Conservation (phyloP, 305 asterid species). For the Vinca major region DNA sequence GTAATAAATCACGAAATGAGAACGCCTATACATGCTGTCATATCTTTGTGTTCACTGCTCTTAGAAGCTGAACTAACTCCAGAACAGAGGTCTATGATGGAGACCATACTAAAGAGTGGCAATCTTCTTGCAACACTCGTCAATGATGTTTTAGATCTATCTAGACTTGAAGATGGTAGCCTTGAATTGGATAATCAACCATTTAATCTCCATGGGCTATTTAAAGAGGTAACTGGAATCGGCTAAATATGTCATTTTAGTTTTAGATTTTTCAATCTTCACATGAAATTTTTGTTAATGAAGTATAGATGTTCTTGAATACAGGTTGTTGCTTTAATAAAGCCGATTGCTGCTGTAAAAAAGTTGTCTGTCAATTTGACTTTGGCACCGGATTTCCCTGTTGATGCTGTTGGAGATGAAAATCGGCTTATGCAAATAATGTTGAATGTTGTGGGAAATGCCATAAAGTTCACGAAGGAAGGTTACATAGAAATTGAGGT, state of each 20-base stretch:
- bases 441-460: slow-evolving; percentile 50
- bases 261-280: not conserved
- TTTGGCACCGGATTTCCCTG: slow-evolving; percentile 45
- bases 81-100: slow-evolving; percentile 60
- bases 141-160: slow-evolving; percentile 62
- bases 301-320: not conserved
- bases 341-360: slow-evolving; percentile 62
- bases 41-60: slow-evolving; percentile 58
- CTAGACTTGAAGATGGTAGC: slow-evolving; percentile 67
- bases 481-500: slow-evolving; percentile 51
- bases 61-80: slow-evolving; percentile 63
- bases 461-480: slow-evolving; percentile 62
- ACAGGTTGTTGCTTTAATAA: slow-evolving; percentile 54
- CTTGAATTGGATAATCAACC: slow-evolving; percentile 38
- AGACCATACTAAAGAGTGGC: slow-evolving; percentile 66
- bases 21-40: slow-evolving; percentile 65
- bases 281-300: not conserved
- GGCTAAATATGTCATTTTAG: not conserved
- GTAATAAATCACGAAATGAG: slow-evolving; percentile 85
- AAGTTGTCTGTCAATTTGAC: slow-evolving; percentile 41
- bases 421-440: slow-evolving; percentile 58
- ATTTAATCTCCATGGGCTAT: slow-evolving; percentile 47
- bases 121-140: slow-evolving; percentile 57
- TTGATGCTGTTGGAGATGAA: slow-evolving; percentile 51
- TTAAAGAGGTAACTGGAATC: slow-evolving; percentile 39